Evolutionary conservation across 2,329 filamentous ascomycete species (phyloP).

Genomic region (Stachybotrys chartarum): DNA sequence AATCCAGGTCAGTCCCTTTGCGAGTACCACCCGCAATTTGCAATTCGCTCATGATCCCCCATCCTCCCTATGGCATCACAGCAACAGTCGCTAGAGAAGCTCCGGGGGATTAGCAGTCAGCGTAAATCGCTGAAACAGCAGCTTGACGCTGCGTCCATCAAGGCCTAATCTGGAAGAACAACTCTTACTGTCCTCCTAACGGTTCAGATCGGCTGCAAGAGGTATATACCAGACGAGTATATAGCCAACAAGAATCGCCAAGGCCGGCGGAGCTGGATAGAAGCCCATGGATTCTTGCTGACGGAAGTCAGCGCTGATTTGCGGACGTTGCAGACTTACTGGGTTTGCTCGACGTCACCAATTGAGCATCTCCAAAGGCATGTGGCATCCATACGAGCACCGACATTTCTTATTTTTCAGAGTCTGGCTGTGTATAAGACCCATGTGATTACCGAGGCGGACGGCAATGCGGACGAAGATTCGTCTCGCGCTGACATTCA

Average conservation of each 20-base stretch:
- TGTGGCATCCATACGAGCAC: neutral
- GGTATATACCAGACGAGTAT: neutral
- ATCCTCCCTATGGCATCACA: neutral
- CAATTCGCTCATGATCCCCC: neutral
- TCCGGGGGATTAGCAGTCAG: neutral
- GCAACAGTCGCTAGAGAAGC: neutral
- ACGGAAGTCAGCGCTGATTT: neutral
- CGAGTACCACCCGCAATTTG: neutral
- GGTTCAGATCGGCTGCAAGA: slow-evolving; percentile 1
- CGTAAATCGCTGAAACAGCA: neutral
- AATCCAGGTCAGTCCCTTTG: neutral
- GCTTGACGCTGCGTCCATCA: slow-evolving; percentile 1
- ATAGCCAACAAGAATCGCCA: slow-evolving; percentile 1
- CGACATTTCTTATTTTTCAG: neutral
- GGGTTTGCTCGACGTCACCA: neutral
- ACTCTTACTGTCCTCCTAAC: neutral
- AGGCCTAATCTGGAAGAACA: neutral
- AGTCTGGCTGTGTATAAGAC: neutral
- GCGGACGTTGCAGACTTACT: slow-evolving; percentile 1
- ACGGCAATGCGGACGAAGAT: too few relatives aligned
- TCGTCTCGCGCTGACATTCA: too few relatives aligned
- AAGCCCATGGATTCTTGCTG: neutral
- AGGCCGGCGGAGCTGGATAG: neutral
- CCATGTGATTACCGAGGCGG: neutral
- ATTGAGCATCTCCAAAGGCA: neutral